Base-by-base conservation (phyloP, 1,284 basidiomycete genomes). In the Fistulinella staudtii region DNA sequence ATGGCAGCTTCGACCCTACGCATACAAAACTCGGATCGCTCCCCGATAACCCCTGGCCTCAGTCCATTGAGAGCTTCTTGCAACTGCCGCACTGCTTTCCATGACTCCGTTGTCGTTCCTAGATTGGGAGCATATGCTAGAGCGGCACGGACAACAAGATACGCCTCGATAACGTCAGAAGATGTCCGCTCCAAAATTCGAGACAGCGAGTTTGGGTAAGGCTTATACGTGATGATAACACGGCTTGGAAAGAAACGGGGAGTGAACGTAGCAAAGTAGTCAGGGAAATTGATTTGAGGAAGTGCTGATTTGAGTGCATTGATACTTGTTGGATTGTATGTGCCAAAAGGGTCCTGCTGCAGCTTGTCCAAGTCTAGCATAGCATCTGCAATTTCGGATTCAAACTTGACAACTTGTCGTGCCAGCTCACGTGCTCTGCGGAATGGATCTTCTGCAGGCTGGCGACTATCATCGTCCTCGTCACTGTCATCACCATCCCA, bases 201-300 rank as follows among this genome's bases (percentile, higher is more conserved):
- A 13, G 82, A 78, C 7, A 98, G 74, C 8, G 80, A 75, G 18
- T 69, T 65, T 10, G 88, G 73, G 67, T 91, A 98, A 0, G 80
- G 74, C n/a, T 91, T 90, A 57, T 89, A 83, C 2, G 88, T 89
- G 51, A 96, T 73, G 51, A 97, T 85, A 50, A 96, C 80, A 28
- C 72, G 71, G 17, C 75, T 71, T 0, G 94, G 94, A 71, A 80
- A 92, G 44, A 71, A 70, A 30, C 89, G 80, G 13, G 90, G 85
- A 0, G 87, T 80, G 58, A 93, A 92, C 0, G 87, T 74, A 1
- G 92, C 79, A 50, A 98, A 84, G 67, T 96, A 97, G 23, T 80
- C 74, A 1, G 79, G 72, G 68, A 96, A 91, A 57, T 89, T 75
- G 54, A 98, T 77, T 58, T 92, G 80, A 1, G 85, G 77, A 14